These are phyloP conservation scores for Boletus fagicola DNA, from an alignment of 768 basidiomycete species.

Conservation along the genomic window DNA sequence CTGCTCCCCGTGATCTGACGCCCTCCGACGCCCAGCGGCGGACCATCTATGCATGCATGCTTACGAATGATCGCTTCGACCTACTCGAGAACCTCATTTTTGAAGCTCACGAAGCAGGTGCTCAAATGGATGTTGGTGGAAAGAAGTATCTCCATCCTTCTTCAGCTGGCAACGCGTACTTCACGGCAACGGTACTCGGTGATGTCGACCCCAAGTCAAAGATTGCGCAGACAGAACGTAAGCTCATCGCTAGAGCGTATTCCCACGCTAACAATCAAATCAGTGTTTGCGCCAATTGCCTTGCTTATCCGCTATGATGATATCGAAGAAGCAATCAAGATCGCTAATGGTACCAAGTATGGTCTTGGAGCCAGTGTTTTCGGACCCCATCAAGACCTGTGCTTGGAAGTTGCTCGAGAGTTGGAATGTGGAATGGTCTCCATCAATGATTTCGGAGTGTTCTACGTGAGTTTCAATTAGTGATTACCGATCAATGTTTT, in stretches of 20 bases:
- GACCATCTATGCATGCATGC: slow-evolving; percentile 87
- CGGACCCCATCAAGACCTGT: slow-evolving; percentile 78
- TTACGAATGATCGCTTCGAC: slow-evolving; percentile 66
- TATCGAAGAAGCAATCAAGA: slow-evolving; percentile 79
- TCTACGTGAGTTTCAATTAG: slow-evolving; percentile 57
- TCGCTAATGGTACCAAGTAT: slow-evolving; percentile 86
- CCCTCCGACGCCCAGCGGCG: slow-evolving; percentile 53
- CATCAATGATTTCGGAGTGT: slow-evolving; percentile 91
- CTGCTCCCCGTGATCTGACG: slow-evolving; percentile 9
- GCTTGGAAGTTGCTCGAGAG: slow-evolving; percentile 73
- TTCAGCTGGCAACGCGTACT: slow-evolving; percentile 74
- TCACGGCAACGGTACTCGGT: slow-evolving; percentile 83
- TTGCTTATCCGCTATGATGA: slow-evolving; percentile 81
- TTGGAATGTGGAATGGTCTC: slow-evolving; percentile 97
- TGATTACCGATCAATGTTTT: slow-evolving; percentile 8
- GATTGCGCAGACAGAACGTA: slow-evolving; percentile 79
- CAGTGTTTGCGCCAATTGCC: slow-evolving; percentile 93
- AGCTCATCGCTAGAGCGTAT: slow-evolving; percentile 6
- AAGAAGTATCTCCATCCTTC: slow-evolving; percentile 61
- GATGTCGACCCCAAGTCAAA: slow-evolving; percentile 69
- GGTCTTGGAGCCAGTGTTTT: slow-evolving; percentile 95
- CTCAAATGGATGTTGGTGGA: slow-evolving; percentile 63
- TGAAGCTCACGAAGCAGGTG: slow-evolving; percentile 68
- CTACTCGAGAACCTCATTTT: slow-evolving; percentile 66
- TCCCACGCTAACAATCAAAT: slow-evolving; percentile 12